Base-by-base conservation (phyloP, 1,139 yeast species). In the Blastobotrys ciferrii region DNA sequence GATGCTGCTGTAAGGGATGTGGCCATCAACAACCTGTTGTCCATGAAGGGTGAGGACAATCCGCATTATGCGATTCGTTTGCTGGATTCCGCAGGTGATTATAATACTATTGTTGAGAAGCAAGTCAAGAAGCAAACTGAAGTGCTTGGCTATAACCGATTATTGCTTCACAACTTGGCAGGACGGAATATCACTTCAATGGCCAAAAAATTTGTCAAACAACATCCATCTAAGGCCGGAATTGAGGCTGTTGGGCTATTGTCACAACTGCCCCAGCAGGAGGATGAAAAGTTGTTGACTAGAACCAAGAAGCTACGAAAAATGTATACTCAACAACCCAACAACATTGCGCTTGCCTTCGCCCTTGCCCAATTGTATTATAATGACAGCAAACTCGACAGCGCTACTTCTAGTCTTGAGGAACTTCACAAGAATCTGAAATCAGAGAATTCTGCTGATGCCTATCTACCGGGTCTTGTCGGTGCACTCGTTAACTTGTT, bases 291-390 rank as follows among this genome's bases (percentile, higher is more conserved):
- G 6, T 2, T 32, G 11, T 32, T 31, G 13, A 43, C 47, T 3
- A 51, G 51, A 46, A 40, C 52, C 40, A 52, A 53, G 23, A 30
- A 42, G 20, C 49, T 57, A 13, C 32, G 48, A 13, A 50, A 52
- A 39, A 31, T 42, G 28, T 54, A 54, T 43, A 51, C 52, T 28
- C 49, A 45, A 19, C 50, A 53, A 17, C 60, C 61, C 31, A 41
- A 43, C 4, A 55, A 53, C 36, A 42, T 59, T 12, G 54, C 59
- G 5, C 44, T 57, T 43, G 62, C 59, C 6, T 52, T 66, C 23
- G 59, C 65, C 2, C 68, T 82, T 33, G 73, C 78, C 9, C 80
- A 76, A 55, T 53, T 77, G 11, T 74, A 75, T 56, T 59, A 71
- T 2, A 60, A 66, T 43, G 52, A 64, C 6, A 68, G 66, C 4